Evolutionary conservation across 148 eudicot species (phyloP), one percentile per base, ranked within the genome.

Genomic region (Rhododendron kiyosumense): DNA sequence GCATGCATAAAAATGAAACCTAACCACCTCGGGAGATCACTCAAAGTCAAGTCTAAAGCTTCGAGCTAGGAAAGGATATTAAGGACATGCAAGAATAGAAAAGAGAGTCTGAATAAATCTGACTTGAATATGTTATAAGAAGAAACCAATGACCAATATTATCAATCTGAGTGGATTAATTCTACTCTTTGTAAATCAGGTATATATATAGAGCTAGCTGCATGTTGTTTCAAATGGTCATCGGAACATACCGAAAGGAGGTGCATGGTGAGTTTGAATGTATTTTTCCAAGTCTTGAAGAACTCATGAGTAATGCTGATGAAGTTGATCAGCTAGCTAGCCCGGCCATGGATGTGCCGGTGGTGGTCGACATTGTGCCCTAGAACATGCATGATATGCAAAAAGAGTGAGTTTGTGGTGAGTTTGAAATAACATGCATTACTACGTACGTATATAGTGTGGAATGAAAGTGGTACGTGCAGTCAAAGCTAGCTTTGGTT

Each of bases 401-500:
- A 57, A 1, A 79, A 20, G 18, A 20, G 28, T 63, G 2, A 57
- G 49, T 28, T 17, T 28, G 59, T 81, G 28, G n/a, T 54, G 83
- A 36, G 71, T 81, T 52, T 1, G 18, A 20, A 34, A 36, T 81
- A 34, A 18, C 36, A 22, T 38, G 65, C 32, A 81, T 8, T 5
- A 28, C 5, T 14, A 26, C 15, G 0, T 14, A 26, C 15, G 0
- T 54, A 32, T 81, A 34, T 32, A 81, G 0, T 2, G 69, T 3
- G 75, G 75, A 69, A 69, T 52, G 32, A 20, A 81, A 24, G 57
- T n/a, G 54, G 57, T 78, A 30, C 9, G 9, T 36, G 79, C 17
- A 79, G 82, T 79, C 59, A 79, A 79, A 79, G 59, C 82, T 32
- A 41, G 45, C 45, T 41, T 79, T 26, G 61, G 52, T 43, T n/a